Percentiles rank a stretch among this genome's conserved stretches.
Conservation (phyloP, 208 protist genomes). For the Acanthamoeba rhysodes region DNA sequence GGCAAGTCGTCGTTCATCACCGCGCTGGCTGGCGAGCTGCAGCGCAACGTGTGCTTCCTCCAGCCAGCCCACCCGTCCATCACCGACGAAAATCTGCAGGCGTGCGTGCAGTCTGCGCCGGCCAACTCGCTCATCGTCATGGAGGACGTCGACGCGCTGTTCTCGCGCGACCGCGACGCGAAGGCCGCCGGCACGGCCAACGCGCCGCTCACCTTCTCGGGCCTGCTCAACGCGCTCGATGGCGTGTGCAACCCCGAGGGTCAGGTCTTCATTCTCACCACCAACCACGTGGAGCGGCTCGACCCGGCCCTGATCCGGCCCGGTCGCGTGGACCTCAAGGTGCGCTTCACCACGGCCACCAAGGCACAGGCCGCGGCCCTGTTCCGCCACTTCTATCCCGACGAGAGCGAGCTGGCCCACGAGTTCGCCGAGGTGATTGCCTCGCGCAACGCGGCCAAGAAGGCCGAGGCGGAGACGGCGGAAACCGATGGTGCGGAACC, state of each 20-base stretch:
- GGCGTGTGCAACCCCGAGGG: slow-evolving; percentile 96
- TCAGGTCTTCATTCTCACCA: slow-evolving; percentile 97
- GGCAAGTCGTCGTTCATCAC: slow-evolving; percentile 96
- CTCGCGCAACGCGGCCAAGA: not conserved
- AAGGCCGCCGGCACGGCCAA: not conserved
- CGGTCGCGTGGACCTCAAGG: slow-evolving; percentile 95
- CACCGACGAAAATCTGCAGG: slow-evolving; percentile 34
- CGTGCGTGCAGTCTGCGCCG: slow-evolving; percentile 91
- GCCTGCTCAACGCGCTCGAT: slow-evolving; percentile 97
- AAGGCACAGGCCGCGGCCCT: slow-evolving; percentile 90
- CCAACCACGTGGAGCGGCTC: slow-evolving; percentile 96
- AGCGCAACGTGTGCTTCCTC: slow-evolving; percentile 96
- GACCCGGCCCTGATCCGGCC: slow-evolving; percentile 96
- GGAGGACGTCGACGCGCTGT: slow-evolving; percentile 97
- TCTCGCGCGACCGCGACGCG: slow-evolving; percentile 84
- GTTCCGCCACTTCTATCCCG: slow-evolving; percentile 93
- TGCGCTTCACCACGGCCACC: slow-evolving; percentile 92
- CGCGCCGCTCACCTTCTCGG: slow-evolving; percentile 93
- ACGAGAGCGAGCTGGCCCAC: slow-evolving; percentile 2
- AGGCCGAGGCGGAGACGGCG: not conserved
- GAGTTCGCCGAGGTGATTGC: slow-evolving; percentile 52
- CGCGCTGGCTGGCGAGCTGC: slow-evolving; percentile 94
- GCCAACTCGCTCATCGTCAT: slow-evolving; percentile 94
- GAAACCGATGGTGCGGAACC: not conserved
- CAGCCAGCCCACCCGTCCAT: not conserved